A percentile compares a stretch with the other conserved stretches of the same genome.
Evolutionary conservation across 106 monocot genomes (phyloP).

Genomic region (Ottelia alismoides): DNA sequence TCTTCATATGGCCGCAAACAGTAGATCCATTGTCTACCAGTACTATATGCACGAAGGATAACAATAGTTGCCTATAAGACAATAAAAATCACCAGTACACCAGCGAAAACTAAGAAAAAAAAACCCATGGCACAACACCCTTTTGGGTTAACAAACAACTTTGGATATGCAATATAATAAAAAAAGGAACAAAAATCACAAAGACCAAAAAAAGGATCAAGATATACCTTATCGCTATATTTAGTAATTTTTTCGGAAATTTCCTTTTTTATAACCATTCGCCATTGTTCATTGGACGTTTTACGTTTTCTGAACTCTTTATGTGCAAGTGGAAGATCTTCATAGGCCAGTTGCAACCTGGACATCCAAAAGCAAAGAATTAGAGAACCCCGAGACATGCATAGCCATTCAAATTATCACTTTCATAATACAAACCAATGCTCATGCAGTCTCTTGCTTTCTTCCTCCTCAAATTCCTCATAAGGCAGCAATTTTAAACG

Average conservation of each 20-base stretch:
- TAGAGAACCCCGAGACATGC: too few relatives aligned
- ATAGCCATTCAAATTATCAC: constrained; percentile 1
- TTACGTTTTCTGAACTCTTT: constrained; percentile 15
- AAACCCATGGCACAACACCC: not conserved
- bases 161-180: not conserved
- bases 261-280: constrained; percentile 28
- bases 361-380: constrained; percentile 3
- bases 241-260: constrained; percentile 23
- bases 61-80: too few relatives aligned
- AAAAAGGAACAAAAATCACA: not conserved
- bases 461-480: constrained; percentile 42
- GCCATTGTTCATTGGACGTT: constrained; percentile 18
- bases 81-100: too few relatives aligned
- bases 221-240: constrained; percentile 5
- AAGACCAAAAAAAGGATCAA: not conserved
- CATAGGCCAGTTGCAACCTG: constrained; percentile 49
- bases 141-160: not conserved
- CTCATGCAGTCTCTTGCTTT: constrained; percentile 38
- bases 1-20: too few relatives aligned
- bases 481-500: constrained; percentile 36
- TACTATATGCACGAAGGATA: too few relatives aligned
- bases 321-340: constrained; percentile 45
- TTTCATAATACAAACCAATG: constrained; percentile 39
- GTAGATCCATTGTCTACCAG: too few relatives aligned
- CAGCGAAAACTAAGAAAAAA: not conserved